These are phyloP conservation scores for Monosporascus cannonballus DNA, from an alignment of 2,329 filamentous ascomycete genomes.

Conservation along the genomic window DNA sequence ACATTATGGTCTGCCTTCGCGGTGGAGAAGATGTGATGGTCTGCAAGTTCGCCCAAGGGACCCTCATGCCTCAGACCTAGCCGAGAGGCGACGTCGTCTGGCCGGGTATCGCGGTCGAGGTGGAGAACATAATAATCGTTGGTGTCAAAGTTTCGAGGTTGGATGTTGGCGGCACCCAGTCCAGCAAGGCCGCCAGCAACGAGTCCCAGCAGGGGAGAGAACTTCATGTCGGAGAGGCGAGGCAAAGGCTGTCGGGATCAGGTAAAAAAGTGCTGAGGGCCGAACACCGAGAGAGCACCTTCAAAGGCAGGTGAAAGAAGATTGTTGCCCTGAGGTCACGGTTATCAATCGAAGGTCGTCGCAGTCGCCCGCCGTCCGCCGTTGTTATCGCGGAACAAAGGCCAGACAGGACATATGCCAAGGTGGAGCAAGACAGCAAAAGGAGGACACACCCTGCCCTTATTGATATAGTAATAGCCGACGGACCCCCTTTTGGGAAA, in stretches of 20 bases:
- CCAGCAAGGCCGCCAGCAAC: conserved; percentile 40
- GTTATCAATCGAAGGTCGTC: background rate
- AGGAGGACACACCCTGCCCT: no score
- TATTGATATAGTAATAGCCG: no score
- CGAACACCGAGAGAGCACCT: background rate
- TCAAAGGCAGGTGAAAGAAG: background rate
- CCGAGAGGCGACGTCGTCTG: conserved; percentile 61
- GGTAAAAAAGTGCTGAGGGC: background rate
- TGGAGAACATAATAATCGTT: conserved; percentile 94
- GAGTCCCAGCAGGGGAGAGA: conserved; percentile 46
- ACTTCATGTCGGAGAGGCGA: conserved; percentile 38
- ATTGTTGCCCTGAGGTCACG: background rate
- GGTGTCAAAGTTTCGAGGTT: conserved; percentile 64
- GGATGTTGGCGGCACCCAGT: conserved; percentile 42
- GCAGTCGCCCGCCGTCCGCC: background rate
- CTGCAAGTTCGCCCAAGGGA: conserved; percentile 66
- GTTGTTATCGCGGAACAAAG: background rate
- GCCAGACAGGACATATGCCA: no score
- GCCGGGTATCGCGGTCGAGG: conserved; percentile 60
- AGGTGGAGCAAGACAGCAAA: no score
- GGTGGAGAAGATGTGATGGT: conserved; percentile 83
- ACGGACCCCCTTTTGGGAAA: no score
- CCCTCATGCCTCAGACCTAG: conserved; percentile 79
- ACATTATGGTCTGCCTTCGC: conserved; percentile 55
- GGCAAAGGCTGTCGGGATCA: background rate